Evolutionary conservation across 495 filamentous ascomycete genomes (phyloP), one percentile per base, ranked within the genome.

Genomic region (Podospora pseudocomata): DNA sequence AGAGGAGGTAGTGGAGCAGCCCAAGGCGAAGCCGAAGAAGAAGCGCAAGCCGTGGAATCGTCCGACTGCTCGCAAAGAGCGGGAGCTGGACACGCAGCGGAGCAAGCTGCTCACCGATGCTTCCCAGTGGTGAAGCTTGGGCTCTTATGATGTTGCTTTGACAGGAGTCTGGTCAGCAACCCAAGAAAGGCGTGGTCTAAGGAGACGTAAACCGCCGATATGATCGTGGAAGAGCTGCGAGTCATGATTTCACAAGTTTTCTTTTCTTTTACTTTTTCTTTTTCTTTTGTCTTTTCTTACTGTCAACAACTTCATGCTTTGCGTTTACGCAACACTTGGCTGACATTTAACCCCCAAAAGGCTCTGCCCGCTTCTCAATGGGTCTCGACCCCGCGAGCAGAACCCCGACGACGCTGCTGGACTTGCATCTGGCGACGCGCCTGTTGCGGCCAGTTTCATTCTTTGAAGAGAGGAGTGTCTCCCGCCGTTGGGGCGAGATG

Each of bases 331-430:
- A 49, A 49, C 39, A 61, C 32, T 73, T 66, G 73, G 80, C 80
- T 84, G 77, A 83, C 76, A 69, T 58, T 56, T 68, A 49, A 18
- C 20, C 18, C 19, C 65, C 65, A 2, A 27, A 26, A 64, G 92
- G 75, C 90, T 96, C 72, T 97, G 93, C 73, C 93, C 93, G 5
- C 80, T 96, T 73, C 89, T 97, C 58, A 97, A 97, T 73, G 93
- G 93, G 57, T 91, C 89, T 5, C 89, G 89, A 80, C 91, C 91
- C 63, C 85, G 86, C 58, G 89, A 90, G 68, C 90, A 92, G 63
- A 80, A 80, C 64, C 80, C 80, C 11, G 77, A 80, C 49, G 83
- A 85, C 27, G 74, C 79, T 58, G 81, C 81, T 65, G 76, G 80
- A 23, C 85, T 89, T 66, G 87, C 84, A n/a, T 82, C 81, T 44